phyloP scores from a whole-genome alignment of 768 basidiomycete species.

The Mycena galopus region DNA sequence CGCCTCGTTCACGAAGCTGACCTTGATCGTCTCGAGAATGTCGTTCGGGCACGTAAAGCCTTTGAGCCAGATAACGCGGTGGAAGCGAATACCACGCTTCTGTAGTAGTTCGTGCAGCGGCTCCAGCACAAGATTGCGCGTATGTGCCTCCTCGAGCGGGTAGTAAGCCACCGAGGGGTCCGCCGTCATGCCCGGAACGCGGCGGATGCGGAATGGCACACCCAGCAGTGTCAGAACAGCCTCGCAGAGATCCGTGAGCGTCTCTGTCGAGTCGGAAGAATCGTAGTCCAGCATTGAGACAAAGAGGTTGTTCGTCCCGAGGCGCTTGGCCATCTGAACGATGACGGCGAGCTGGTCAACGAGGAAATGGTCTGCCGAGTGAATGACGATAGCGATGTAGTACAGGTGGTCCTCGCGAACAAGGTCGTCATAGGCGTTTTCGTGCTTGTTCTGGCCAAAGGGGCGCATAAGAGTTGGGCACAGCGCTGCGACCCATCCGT shows the following conservation, averaged over 20 bases:
- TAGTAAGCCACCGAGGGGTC: conserved; percentile 94
- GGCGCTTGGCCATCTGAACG: conserved; percentile 91
- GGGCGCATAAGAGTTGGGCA: conserved; percentile 96
- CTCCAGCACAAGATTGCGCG: conserved; percentile 92
- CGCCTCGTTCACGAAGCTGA: conserved; percentile 91
- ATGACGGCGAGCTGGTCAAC: conserved; percentile 99
- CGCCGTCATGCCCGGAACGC: conserved; percentile 93
- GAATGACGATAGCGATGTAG: conserved; percentile 94
- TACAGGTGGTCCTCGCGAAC: conserved; percentile 87
- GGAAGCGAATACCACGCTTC: conserved; percentile 85
- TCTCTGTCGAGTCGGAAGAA: conserved; percentile 95
- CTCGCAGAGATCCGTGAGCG: conserved; percentile 94
- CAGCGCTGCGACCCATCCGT: conserved; percentile 97
- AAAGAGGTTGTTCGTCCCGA: conserved; percentile 92
- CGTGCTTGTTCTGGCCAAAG: conserved; percentile 90
- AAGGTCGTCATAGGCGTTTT: conserved; percentile 92
- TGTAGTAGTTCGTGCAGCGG: conserved; percentile 87
- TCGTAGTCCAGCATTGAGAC: conserved; percentile 99
- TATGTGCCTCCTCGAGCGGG: conserved; percentile 94
- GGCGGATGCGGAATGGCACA: conserved; percentile 91
- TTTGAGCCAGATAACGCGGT: conserved; percentile 96
- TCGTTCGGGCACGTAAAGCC: conserved; percentile 99
- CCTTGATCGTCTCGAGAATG: conserved; percentile 94
- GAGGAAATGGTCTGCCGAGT: conserved; percentile 98
- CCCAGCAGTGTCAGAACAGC: conserved; percentile 94